Percentiles rank a stretch among this genome's conserved stretches.
Conservation (phyloP, 1,284 basidiomycete genomes). For the Anthracocystis panici-leucophaei region DNA sequence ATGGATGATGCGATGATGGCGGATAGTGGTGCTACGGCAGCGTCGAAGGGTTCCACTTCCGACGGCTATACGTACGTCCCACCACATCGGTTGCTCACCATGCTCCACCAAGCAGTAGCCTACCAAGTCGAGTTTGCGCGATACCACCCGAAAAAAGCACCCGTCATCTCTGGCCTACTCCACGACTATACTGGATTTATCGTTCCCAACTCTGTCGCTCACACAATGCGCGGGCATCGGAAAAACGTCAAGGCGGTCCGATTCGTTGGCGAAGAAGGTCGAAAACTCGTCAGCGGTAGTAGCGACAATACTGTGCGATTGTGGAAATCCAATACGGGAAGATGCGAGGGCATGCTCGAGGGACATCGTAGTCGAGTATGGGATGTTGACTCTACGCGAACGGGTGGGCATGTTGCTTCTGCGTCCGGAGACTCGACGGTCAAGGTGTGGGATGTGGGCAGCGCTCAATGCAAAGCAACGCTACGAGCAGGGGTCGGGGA, state of each 20-base stretch:
- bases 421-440: conserved; percentile 72
- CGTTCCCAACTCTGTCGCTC: conserved; percentile 56
- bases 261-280: conserved; percentile 70
- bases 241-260: conserved; percentile 72
- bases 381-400: conserved; percentile 69
- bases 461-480: conserved; percentile 43
- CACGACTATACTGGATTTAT: conserved; percentile 63
- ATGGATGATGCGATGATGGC: conserved; percentile 38
- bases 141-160: conserved; percentile 67
- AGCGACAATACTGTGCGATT: conserved; percentile 67
- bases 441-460: conserved; percentile 70
- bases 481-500: conserved; percentile 69
- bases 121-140: conserved; percentile 71
- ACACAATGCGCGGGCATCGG: conserved; percentile 69
- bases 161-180: conserved; percentile 64
- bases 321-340: conserved; percentile 63
- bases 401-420: conserved; percentile 66
- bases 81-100: conserved; percentile 70
- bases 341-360: conserved; percentile 60
- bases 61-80: conserved; percentile 67
- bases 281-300: conserved; percentile 71
- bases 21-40: conserved; percentile 13
- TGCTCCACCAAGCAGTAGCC: conserved; percentile 72
- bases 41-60: conserved; percentile 7
- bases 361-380: conserved; percentile 72